Evolutionary conservation across 163 green algal species (phyloP).

Genomic region (Picocystis sp.): DNA sequence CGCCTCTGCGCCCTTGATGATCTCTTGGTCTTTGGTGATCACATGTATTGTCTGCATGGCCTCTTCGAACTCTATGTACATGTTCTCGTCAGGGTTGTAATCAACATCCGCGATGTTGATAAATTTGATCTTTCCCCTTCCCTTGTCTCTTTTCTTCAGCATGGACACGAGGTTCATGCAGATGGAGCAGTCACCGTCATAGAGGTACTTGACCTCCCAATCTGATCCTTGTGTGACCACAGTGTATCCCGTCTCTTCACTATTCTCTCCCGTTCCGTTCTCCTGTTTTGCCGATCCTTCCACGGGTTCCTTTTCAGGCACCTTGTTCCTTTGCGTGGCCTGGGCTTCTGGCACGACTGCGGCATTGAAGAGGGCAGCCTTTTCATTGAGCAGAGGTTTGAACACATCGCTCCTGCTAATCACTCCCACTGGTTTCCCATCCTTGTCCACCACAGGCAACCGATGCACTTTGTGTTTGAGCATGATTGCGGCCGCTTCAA

Average conservation of each 20-base stretch:
- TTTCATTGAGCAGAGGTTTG: conserved; percentile 11
- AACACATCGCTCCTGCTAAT: conserved; percentile 42
- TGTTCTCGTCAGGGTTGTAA: conserved; percentile 15
- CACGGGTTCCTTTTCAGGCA: too few species aligned
- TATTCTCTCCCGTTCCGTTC: too few species aligned
- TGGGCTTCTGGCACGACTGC: too few species aligned
- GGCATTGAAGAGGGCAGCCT: too few species aligned
- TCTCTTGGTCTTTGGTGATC: conserved; percentile 34
- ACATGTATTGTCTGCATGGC: conserved; percentile 59
- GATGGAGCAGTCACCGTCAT: conserved; percentile 50
- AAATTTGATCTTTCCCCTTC: conserved; percentile 32
- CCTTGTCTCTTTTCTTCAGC: conserved; percentile 33
- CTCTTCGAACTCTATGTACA: conserved; percentile 49
- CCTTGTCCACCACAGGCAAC: conserved; percentile 31
- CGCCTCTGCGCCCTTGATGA: conserved; percentile 37
- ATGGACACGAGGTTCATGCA: conserved; percentile 42
- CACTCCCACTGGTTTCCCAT: conserved; percentile 27
- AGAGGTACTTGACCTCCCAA: conserved; percentile 47
- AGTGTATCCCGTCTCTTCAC: too few species aligned
- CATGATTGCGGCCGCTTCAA: too few species aligned
- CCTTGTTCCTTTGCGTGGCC: too few species aligned
- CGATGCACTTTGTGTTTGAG: conserved; percentile 40
- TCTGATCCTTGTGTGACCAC: too few species aligned
- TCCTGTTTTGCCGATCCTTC: too few species aligned
- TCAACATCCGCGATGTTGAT: conserved; percentile 30